Conservation (phyloP, 768 basidiomycete species). For the Lactarius pseudohatsudake region DNA sequence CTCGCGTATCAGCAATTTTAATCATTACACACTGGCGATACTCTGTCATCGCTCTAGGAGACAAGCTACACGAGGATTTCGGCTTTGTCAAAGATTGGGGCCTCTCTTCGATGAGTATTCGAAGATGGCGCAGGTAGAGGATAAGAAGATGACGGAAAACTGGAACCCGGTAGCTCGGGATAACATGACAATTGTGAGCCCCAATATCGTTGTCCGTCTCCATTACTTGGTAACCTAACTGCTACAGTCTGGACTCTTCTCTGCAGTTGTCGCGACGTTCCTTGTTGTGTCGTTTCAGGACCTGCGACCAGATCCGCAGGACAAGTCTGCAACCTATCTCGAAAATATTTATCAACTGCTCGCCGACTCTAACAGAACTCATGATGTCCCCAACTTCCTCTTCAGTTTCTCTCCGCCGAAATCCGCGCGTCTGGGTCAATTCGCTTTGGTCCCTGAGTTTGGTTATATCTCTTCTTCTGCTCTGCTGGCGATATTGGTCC, state of each 20-base stretch:
- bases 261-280: neutral
- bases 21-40: too few relatives aligned
- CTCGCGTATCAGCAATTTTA: too few relatives aligned
- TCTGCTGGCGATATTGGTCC: neutral
- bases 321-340: neutral
- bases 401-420: neutral
- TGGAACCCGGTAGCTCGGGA: too few relatives aligned
- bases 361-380: neutral
- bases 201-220: too few relatives aligned
- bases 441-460: neutral
- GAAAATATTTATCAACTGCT: neutral
- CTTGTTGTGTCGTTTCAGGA: neutral
- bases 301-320: neutral
- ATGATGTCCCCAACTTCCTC: neutral
- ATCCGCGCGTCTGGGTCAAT: neutral
- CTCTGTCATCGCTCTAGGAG: too few relatives aligned
- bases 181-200: too few relatives aligned
- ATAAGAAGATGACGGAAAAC: too few relatives aligned
- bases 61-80: too few relatives aligned
- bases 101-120: too few relatives aligned
- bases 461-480: neutral
- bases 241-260: neutral
- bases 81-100: too few relatives aligned
- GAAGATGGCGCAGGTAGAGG: too few relatives aligned
- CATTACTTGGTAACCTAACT: neutral